Evolutionary conservation across 306 rosid species (phyloP).

Genomic region (Trifolium subterraneum): DNA sequence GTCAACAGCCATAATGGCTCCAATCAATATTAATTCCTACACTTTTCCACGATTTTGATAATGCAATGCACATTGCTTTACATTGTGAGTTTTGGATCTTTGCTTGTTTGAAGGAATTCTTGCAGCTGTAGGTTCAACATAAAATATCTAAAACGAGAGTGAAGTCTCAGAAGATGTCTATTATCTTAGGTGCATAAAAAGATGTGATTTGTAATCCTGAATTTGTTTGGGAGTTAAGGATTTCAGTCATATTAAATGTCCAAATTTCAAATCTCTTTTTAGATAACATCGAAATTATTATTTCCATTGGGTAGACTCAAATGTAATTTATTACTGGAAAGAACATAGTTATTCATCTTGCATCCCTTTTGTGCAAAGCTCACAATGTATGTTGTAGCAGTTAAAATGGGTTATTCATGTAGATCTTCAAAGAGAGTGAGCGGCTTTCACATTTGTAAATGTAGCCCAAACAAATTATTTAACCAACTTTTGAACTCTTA

Average conservation of each 20-base stretch:
- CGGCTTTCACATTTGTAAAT: constrained; percentile 1
- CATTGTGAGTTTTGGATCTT: neutral
- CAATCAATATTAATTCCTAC: neutral
- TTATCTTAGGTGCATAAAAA: neutral
- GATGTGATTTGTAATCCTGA: constrained; percentile 4
- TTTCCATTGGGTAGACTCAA: constrained; percentile 19
- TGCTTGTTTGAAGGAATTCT: constrained; percentile 26
- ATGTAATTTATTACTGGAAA: neutral
- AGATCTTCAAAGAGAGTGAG: constrained; percentile 11
- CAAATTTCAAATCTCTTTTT: neutral
- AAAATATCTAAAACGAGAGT: neutral
- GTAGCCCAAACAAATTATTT: neutral
- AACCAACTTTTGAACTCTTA: constrained; percentile 18
- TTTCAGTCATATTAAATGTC: constrained; percentile 20
- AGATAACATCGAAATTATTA: neutral
- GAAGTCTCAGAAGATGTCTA: neutral
- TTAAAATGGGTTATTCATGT: neutral
- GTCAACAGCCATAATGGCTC: neutral
- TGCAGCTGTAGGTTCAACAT: constrained; percentile 2
- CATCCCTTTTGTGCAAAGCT: constrained; percentile 26
- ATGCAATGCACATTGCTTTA: constrained; percentile 22
- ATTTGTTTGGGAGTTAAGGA: neutral
- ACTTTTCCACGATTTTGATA: constrained; percentile 21
- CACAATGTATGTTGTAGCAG: neutral
- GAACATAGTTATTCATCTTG: constrained; percentile 14